A percentile compares a stretch with the other conserved stretches of the same genome.
Conservation (phyloP, 1,284 basidiomycete species). For the Mycosarcoma mackinlayi region DNA sequence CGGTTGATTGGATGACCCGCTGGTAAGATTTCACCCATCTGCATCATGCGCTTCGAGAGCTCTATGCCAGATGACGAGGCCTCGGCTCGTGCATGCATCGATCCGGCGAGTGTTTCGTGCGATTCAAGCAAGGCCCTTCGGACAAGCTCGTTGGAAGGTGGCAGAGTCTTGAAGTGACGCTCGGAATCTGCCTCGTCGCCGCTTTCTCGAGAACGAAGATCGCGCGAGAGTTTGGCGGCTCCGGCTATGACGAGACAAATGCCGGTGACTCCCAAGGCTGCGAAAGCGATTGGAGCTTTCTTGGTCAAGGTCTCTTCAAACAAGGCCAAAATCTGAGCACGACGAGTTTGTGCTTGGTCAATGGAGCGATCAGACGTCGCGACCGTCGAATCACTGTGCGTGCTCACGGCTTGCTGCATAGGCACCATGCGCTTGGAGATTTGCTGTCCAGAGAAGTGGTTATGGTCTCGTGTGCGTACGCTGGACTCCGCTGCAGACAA, state of each 20-base stretch:
- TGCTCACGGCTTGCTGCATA: background rate
- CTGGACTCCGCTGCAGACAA: background rate
- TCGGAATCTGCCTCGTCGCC: too few species aligned
- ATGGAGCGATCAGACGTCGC: too few species aligned
- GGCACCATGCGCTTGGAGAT: slow-evolving; percentile 1
- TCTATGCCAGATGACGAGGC: background rate
- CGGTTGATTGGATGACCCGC: background rate
- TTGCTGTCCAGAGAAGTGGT: background rate
- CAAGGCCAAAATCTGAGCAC: too few species aligned
- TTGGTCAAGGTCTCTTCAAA: too few species aligned
- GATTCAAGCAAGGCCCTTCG: too few species aligned
- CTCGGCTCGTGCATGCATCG: background rate
- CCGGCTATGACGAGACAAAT: too few species aligned
- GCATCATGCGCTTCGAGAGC: slow-evolving; percentile 5
- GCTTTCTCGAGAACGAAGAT: background rate
- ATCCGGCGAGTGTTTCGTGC: too few species aligned
- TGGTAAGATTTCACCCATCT: background rate
- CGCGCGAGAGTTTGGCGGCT: background rate
- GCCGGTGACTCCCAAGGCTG: too few species aligned
- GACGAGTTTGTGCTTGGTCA: too few species aligned
- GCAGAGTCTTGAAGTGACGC: background rate
- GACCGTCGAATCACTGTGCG: too few species aligned
- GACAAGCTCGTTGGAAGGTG: background rate
- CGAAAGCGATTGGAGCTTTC: too few species aligned
- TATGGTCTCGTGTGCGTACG: background rate